A percentile compares a stretch with the other conserved stretches of the same genome.
These are phyloP conservation scores for Coccomyxa sp. DNA, from an alignment of 139 green algal genomes.

Conservation along the genomic window DNA sequence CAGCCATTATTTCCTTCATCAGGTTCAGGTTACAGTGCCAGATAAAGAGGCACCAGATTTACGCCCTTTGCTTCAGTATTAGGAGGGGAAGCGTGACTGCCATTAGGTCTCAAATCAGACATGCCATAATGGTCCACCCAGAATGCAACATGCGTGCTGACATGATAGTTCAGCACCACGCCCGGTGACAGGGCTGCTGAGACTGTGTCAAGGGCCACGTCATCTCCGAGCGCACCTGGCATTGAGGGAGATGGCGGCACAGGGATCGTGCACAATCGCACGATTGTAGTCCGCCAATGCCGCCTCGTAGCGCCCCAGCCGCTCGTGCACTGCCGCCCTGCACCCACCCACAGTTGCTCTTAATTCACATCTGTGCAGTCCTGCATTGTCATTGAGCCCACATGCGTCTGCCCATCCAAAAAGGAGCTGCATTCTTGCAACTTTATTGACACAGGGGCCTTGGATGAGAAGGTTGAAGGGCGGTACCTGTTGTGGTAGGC, in stretches of 20 bases:
- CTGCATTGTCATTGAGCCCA: background rate
- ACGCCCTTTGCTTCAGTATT: no score
- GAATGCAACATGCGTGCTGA: no score
- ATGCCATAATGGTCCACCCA: no score
- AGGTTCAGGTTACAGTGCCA: no score
- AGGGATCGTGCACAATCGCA: constrained; percentile 38
- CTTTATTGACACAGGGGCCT: no score
- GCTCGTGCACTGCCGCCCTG: background rate
- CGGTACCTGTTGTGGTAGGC: constrained; percentile 64
- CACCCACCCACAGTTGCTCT: background rate
- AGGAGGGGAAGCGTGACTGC: no score
- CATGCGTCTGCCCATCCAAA: background rate
- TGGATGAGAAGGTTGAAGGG: background rate
- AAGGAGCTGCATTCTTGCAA: background rate
- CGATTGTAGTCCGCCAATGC: constrained; percentile 52
- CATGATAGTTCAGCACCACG: no score
- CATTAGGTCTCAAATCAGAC: no score
- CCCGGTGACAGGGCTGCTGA: no score
- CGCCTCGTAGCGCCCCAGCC: constrained; percentile 11
- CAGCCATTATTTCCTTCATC: no score
- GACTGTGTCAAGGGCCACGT: no score
- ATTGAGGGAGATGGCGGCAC: constrained; percentile 38
- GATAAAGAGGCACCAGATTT: no score
- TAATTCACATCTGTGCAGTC: background rate
- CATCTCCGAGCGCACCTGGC: background rate